Base-by-base conservation (phyloP, 805 yeast genomes). In the Peterozyma xylosa region DNA sequence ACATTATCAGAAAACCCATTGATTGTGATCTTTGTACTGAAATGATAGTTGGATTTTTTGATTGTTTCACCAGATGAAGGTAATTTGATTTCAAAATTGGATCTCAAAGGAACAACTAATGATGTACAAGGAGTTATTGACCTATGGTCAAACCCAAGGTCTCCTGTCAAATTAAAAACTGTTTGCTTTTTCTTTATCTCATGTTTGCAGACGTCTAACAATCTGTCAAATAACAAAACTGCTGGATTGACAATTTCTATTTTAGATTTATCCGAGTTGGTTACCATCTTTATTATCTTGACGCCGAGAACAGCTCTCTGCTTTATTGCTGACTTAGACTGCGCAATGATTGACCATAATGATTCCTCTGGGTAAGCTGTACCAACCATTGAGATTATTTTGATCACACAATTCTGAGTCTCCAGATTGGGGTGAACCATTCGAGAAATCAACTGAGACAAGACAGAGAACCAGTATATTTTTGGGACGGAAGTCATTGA, bases 371-470 rank as follows among this genome's bases (percentile, higher is more conserved):
- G 96, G 57, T 88, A 93, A 18, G 74, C 68, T 30, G 64, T 62
- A 0, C 83, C 70, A 11, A 91, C 70, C 11, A 68, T 63, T 11
- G 74, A 64, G 10, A 90, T 65, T 17, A 91, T 75, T n/a, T 66
- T 62, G 42, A 73, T 60, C 13, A 93, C 68, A 16, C 80, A 61
- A 1, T 69, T 71, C 29, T 71, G 74, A 0, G 93, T 79, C 0
- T 68, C 66, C 2, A 63, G 60, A 49, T 83, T 80, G 1, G 73
- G 65, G 53, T 86, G 93, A 1, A 77, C 67, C 46, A 90, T 70
- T 53, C 98, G 71, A 0, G 97, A 88, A 5, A 91, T 64, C 33
- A 93, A 58, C 57, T 93, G 98, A 0, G 97, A 86, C 16, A 91
- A 66, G 0, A 88, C 95, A 0, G 89, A 73, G 57, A 85, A 91